A percentile compares a stretch with the other conserved stretches of the same genome.
phyloP scores from a whole-genome alignment of 192 early-diverging fungal species.

The Martensiomyces pterosporus region DNA sequence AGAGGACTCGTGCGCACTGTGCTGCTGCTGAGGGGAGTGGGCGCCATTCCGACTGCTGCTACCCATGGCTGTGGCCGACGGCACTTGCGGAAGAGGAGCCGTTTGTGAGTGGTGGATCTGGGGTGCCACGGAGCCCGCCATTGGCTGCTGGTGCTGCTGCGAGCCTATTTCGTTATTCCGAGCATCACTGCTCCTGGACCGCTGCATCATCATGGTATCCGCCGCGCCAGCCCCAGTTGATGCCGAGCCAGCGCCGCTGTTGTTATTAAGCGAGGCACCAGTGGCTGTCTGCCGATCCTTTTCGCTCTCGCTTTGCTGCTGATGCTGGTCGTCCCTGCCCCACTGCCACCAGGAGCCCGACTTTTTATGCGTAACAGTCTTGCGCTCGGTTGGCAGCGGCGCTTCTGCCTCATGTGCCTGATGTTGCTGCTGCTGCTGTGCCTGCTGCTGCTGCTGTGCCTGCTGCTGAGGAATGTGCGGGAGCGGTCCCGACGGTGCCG shows the following conservation, averaged over 20 bases:
- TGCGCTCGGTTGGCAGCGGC: conserved; percentile 5
- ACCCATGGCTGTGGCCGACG: too few relatives aligned
- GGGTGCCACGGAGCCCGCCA: too few relatives aligned
- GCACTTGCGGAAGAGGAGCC: too few relatives aligned
- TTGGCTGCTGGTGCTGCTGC: too few relatives aligned
- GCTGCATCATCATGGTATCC: neutral
- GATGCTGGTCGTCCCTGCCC: conserved; percentile 18
- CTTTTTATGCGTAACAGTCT: conserved; percentile 41
- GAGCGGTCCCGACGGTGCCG: too few relatives aligned
- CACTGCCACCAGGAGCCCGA: conserved; percentile 50
- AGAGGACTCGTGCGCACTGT: too few relatives aligned
- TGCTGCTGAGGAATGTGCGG: neutral
- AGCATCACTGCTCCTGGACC: too few relatives aligned
- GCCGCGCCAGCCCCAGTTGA: neutral
- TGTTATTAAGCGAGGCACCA: neutral
- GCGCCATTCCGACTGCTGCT: too few relatives aligned
- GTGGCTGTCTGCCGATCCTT: neutral
- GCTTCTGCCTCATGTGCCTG: neutral
- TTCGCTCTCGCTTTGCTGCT: neutral
- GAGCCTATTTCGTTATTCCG: too few relatives aligned
- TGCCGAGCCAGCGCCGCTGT: neutral
- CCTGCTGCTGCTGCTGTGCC: neutral
- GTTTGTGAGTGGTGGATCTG: too few relatives aligned
- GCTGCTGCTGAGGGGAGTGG: too few relatives aligned
- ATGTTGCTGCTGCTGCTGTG: neutral